Evolutionary conservation across 345 rosid genomes (phyloP), one percentile per base, ranked within the genome.

Genomic region (Eucalyptus virginea): DNA sequence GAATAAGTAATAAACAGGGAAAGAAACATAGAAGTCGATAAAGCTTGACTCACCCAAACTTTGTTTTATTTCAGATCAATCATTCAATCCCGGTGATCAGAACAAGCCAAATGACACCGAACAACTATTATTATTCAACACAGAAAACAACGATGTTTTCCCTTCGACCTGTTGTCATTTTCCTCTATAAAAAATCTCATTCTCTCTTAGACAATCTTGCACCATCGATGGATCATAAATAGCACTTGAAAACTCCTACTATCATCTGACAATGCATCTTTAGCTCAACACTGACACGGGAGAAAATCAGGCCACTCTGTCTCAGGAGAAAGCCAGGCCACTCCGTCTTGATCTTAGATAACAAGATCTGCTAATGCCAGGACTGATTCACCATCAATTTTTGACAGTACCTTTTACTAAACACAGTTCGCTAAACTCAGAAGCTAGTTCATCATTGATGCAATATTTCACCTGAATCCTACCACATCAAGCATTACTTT

Each of bases 401-500:
- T 26, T 58, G 0, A 58, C 14, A 26, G 62, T 26, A 58, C n/a
- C 65, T 58, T 0, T 24, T 11, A 60, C 67, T 12, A 60, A 58
- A 60, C 30, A 60, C 67, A 26, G 16, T 28, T 0, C 6, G 2
- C 65, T 58, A 11, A 58, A 58, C 87, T 89, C 24, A 89, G 40
- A 94, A 92, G 93, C 93, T 92, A 94, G 15, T 18, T 30, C 5
- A 21, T 52, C 11, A 52, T 52, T 8, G 58, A 52, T 52, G 58
- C 58, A 21, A 19, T 21, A 8, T 62, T 14, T 30, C 3, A 14
- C 9, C 69, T 30, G 9, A 28, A 62, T 30, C 15, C 80, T 67
- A 37, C 32, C 42, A 17, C 37, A 37, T 32, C 11, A 32, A 72
- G 81, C 11, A 37, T 19, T 42, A 19, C 6, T 19, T 69, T 18